phyloP scores from a whole-genome alignment of 2,329 filamentous ascomycete genomes.

The Nothomitra cinnamomea region DNA sequence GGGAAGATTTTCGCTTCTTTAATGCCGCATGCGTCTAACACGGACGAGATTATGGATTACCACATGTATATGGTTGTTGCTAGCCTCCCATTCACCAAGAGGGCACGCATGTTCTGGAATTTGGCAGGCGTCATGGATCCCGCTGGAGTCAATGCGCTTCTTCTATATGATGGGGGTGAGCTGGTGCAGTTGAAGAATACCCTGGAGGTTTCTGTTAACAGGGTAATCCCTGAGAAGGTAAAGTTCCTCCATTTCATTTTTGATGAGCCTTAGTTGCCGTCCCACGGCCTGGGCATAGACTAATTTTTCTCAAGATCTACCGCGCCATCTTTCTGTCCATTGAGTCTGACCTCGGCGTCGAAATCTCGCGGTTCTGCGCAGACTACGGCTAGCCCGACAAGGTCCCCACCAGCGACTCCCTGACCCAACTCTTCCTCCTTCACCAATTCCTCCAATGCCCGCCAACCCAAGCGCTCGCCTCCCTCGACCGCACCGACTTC shows the following conservation, averaged over 20 bases:
- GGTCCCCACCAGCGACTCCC: not conserved
- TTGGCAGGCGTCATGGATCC: not conserved
- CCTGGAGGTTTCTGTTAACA: not conserved
- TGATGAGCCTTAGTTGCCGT: too few relatives aligned
- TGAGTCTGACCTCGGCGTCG: not conserved
- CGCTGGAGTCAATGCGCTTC: not conserved
- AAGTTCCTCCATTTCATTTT: too few relatives aligned
- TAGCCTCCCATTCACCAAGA: not conserved
- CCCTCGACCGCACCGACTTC: not conserved
- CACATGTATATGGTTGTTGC: not conserved
- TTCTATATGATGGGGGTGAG: not conserved
- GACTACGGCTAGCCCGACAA: not conserved
- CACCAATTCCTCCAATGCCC: too few relatives aligned
- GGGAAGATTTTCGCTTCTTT: not conserved
- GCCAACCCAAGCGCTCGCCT: too few relatives aligned
- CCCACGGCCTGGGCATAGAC: not conserved
- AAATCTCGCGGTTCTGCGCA: not conserved
- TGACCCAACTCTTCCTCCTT: not conserved
- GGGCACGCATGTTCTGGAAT: not conserved
- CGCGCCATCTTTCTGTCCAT: not conserved
- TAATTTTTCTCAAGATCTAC: not conserved
- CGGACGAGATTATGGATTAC: not conserved
- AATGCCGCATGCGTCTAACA: not conserved
- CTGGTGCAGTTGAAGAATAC: not conserved
- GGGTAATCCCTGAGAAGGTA: not conserved